Percentiles rank a stretch among this genome's conserved stretches.
Evolutionary conservation across 2,329 filamentous ascomycete genomes (phyloP).

Genomic region (Sporothrix schenckii): DNA sequence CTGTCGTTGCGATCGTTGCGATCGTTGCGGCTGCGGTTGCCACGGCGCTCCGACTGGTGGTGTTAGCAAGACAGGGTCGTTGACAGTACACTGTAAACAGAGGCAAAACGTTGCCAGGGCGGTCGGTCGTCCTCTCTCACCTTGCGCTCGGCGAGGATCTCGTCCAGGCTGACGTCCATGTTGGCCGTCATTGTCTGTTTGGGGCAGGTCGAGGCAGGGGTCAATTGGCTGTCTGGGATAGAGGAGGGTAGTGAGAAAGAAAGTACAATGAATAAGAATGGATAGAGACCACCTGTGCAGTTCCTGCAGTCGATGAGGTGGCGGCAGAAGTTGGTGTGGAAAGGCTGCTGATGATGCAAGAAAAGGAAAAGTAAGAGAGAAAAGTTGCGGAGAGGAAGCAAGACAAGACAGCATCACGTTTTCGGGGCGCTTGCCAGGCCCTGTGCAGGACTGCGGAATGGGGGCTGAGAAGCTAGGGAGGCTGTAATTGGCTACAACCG

Average conservation of each 20-base stretch:
- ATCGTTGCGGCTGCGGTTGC: conserved; percentile 25
- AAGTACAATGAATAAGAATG: not conserved
- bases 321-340: not conserved
- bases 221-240: conserved; percentile 2
- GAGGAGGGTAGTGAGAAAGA: not conserved
- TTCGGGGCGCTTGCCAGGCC: not conserved
- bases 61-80: conserved; percentile 34
- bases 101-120: not conserved
- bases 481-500: not conserved
- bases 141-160: conserved; percentile 56
- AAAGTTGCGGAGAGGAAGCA: conserved; percentile 6
- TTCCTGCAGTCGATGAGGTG: not conserved
- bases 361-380: not conserved
- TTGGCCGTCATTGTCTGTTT: conserved; percentile 32
- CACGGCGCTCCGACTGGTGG: conserved; percentile 24
- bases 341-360: not conserved
- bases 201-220: not conserved
- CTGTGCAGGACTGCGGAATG: not conserved
- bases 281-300: not conserved
- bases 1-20: conserved; percentile 43
- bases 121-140: not conserved
- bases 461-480: conserved; percentile 13
- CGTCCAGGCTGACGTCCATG: conserved; percentile 60
- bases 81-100: too few relatives aligned
- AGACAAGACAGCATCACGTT: not conserved